Base-by-base conservation (phyloP, 2,329 filamentous ascomycete species). In the Fusarium scirpi region DNA sequence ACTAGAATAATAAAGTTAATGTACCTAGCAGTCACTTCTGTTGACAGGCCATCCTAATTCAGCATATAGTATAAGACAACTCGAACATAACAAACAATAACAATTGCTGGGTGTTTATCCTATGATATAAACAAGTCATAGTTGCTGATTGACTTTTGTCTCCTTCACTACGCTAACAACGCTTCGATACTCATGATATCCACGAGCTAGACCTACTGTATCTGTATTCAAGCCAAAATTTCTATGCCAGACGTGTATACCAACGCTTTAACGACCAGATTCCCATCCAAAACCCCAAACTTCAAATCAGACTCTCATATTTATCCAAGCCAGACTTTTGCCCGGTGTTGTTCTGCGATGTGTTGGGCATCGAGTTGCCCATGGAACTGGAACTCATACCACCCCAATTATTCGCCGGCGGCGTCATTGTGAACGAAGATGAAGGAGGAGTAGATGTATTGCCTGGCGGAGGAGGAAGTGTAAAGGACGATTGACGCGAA, bases 231-330 rank as follows among this genome's bases (percentile, higher is more conserved):
- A 64, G 25, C 16, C 58, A 64, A 54, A 63, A 34, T 12, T 32
- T 63, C 52, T 64, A 58, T 63, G 38, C 16, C 30, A 44, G 13
- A 40, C 30, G 12, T 57, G 40, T 54, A 13, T 57, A 57, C 49
- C 48, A 20, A 65, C 30, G 44, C 27, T 62, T 49, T 44, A 43
- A 32, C n/a, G 30, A 29, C 43, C n/a, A 60, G 52, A 27, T 30
- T 18, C 20, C 13, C 25, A 53, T 30, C 12, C 34, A 45, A 57
- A 56, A 27, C 16, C 45, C 38, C 16, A 5, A 56, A 20, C 62
- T 75, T 30, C 81, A 91, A 72, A 92, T 78, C 71, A 92, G 77
- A 80, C 90, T 92, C 78, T 90, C 86, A 70, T 91, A 92, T 80
- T 89, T 90, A 78, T 91, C 89, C 79, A 92, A 81, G 0, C 89